Conservation (phyloP, 352 stramenopile genomes). For the Aphanomyces invadans region DNA sequence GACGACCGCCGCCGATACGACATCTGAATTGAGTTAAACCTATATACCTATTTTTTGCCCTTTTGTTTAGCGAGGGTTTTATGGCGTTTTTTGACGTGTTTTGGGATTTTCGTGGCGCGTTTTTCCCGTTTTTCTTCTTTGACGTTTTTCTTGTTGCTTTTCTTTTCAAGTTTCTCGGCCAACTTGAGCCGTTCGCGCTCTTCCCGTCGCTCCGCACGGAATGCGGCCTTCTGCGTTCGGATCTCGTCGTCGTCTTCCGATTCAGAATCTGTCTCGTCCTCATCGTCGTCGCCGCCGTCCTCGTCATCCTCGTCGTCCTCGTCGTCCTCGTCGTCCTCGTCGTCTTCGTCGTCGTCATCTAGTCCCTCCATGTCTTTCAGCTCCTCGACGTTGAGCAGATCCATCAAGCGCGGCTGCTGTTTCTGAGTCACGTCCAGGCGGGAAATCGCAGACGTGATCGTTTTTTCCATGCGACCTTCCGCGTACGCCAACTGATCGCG, state of each 20-base stretch:
- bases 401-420: conserved; percentile 52
- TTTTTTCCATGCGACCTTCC: conserved; percentile 79
- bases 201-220: conserved; percentile 69
- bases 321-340: conserved; percentile 26
- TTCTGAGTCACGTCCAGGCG: conserved; percentile 60
- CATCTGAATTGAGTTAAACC: not conserved
- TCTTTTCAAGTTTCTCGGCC: conserved; percentile 68
- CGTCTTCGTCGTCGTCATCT: conserved; percentile 24
- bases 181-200: conserved; percentile 48
- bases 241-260: conserved; percentile 49
- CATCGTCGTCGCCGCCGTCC: conserved; percentile 32
- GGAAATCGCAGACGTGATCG: conserved; percentile 69
- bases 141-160: conserved; percentile 93
- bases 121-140: conserved; percentile 92
- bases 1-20: not conserved
- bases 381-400: conserved; percentile 58
- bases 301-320: conserved; percentile 29
- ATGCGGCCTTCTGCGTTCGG: conserved; percentile 63
- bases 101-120: conserved; percentile 96
- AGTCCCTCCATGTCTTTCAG: conserved; percentile 42
- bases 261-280: conserved; percentile 60
- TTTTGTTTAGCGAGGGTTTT: conserved; percentile 93
- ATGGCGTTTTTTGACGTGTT: conserved; percentile 98
- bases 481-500: conserved; percentile 78
- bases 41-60: conserved; percentile 45